Evolutionary conservation across 345 rosid genomes (phyloP), one percentile per base, ranked within the genome.

Genomic region (Eucalyptus erythrocorys): DNA sequence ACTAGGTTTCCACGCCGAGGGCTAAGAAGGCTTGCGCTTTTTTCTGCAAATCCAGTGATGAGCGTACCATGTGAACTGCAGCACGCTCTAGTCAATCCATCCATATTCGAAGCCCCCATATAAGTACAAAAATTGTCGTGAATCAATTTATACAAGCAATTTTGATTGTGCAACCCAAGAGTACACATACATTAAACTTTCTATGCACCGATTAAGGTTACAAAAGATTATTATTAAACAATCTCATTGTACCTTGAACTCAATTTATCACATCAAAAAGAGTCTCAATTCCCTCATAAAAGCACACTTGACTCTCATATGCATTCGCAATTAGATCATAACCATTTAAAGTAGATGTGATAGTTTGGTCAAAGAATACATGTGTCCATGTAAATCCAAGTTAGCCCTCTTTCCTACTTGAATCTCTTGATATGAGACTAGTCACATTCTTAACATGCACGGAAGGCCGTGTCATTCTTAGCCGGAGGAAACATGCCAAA

Each of bases 161-260:
- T 30, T 30, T 61, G 9, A 13, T 61, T 4, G 4, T 30, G 34
- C 76, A 64, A 64, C 1, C 5, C 0, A 0, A 32, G 5, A 64
- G 76, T 7, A 64, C 2, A 14, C 17, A 14, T n/a, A 1, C 5
- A 13, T 64, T 13, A 7, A 57, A 64, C 17, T 64, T 64, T 64
- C 0, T 64, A 64, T 64, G 34, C 76, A 30, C 76, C 1, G 5
- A 30, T 64, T 64, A 64, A 64, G 37, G 76, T 1, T n/a, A 59
- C 66, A 59, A 59, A 59, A 59, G 32, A 26, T 59, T 10, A 59
- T 59, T 0, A 12, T 59, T 27, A 12, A 64, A 64, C 76, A n/a
- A 64, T 64, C 37, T n/a, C 37, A 7, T 64, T 64, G 37, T 64
- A 2, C 10, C 37, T 64, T 64, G 37, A 30, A 30, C 37, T 64